Evolutionary conservation across 495 filamentous ascomycete genomes (phyloP).

Genomic region (Niebla homalea): DNA sequence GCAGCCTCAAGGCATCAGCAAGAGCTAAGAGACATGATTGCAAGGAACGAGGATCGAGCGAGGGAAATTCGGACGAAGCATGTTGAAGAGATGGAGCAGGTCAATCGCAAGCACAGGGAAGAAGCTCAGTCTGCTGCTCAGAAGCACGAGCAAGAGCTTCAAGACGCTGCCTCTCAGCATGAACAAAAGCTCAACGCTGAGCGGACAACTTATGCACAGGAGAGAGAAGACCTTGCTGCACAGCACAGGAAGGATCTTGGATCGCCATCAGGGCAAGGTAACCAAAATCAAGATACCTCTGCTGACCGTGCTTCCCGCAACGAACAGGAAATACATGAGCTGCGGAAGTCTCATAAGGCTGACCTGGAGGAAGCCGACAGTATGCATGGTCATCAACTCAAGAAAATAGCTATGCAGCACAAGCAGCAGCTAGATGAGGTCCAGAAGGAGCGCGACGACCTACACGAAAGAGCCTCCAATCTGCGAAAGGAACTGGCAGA

Average conservation of each 20-base stretch:
- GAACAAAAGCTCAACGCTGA: constrained; percentile 3
- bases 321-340: background rate
- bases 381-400: constrained; percentile 3
- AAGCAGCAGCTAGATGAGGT: constrained; percentile 3
- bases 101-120: constrained; percentile 1
- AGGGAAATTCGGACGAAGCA: constrained; percentile 1
- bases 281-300: background rate
- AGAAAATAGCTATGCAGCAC: constrained; percentile 6
- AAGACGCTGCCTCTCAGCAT: background rate
- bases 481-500: background rate
- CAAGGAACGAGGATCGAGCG: constrained; percentile 1
- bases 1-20: constrained; percentile 5
- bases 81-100: background rate
- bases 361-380: background rate
- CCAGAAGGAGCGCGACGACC: background rate
- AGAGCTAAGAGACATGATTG: constrained; percentile 3
- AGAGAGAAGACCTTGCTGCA: background rate
- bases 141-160: background rate
- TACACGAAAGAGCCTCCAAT: background rate
- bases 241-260: constrained; percentile 5
- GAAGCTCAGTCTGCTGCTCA: background rate
- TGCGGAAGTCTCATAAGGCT: background rate
- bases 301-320: background rate
- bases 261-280: background rate
- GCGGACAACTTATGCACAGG: background rate